Evolutionary conservation across 2,329 filamentous ascomycete species (phyloP).

Genomic region (Fusarium equiseti): DNA sequence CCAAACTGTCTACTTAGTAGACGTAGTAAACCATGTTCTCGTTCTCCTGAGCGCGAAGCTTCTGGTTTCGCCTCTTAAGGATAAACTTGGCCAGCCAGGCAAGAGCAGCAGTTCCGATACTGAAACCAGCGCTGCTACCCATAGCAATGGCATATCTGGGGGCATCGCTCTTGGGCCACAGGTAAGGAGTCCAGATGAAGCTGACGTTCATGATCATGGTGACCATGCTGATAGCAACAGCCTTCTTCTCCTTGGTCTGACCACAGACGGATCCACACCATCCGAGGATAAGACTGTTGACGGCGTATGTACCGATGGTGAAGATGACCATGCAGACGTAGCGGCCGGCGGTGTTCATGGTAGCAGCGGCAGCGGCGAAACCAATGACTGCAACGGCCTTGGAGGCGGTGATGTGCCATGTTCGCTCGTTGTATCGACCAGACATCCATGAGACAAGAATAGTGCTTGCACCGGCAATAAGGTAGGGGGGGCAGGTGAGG

Average conservation of each 20-base stretch:
- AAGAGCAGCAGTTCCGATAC: constrained; percentile 53
- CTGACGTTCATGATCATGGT: constrained; percentile 47
- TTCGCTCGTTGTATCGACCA: constrained; percentile 60
- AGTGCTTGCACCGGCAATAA: constrained; percentile 52
- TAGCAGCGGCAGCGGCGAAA: constrained; percentile 45
- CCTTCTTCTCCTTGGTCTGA: constrained; percentile 64
- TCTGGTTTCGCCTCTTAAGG: constrained; percentile 54
- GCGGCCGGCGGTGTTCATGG: constrained; percentile 37
- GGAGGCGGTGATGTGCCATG: constrained; percentile 60
- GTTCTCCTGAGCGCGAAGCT: constrained; percentile 47
- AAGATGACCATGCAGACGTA: constrained; percentile 56
- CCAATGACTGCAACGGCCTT: constrained; percentile 55
- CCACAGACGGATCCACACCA: constrained; percentile 59
- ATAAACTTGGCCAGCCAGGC: constrained; percentile 56
- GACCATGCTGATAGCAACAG: constrained; percentile 56
- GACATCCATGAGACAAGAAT: constrained; percentile 53
- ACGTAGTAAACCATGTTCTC: constrained; percentile 49
- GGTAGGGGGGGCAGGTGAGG: constrained; percentile 58
- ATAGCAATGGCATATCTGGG: constrained; percentile 43
- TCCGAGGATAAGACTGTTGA: constrained; percentile 61
- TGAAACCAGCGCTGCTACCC: constrained; percentile 45
- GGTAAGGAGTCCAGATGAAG: constrained; percentile 47
- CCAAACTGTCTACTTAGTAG: constrained; percentile 30
- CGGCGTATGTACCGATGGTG: constrained; percentile 54
- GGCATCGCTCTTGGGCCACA: constrained; percentile 43